Evolutionary conservation across 805 yeast genomes (phyloP), one percentile per base, ranked within the genome.

Genomic region (Ogataea neopini): DNA sequence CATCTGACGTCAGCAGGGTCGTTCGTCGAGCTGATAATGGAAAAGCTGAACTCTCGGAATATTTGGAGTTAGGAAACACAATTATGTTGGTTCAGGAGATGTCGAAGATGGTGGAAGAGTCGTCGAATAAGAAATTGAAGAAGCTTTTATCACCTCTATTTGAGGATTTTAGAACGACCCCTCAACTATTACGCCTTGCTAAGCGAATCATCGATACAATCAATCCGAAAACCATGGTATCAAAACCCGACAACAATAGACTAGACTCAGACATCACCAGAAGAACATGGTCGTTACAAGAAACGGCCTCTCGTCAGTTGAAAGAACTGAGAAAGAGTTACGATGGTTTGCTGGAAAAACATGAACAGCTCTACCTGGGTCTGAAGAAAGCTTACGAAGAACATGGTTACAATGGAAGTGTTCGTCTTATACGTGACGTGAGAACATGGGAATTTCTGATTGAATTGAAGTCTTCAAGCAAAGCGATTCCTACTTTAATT

Each of bases 1-100:
- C 82, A 2, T 74, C 79, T 1, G 89, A 86, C 62, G 68, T 88
- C 19, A 73, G 76, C 10, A 69, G 88, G 45, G 74, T 82, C 26
- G 62, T 89, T 1, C 84, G 85, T 52, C 70, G 83, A 36, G 70
- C 74, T 36, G 79, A 81, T 23, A 80, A 77, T 30, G 53, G 57
- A 1, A 56, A 55, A 20, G 65, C 66, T 1, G 69, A 63, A 7
- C 50, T 58, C 14, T 37, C 50, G 13, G 72, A 68, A 44, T 61
- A 61, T 39, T 37, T 63, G 15, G 65, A 62, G 19, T 44, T 68
- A 2, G 57, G 71, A 3, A 50, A 51, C 22, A 64, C 67, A 3
- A 52, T 67, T 5, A 33, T 49, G 8, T 37, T 53, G 8, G 35
- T 66, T 10, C 62, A 62, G 6, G 64, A 67, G 2, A 60, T 79